Conservation (phyloP, 768 basidiomycete species). For the Lactifluus piperatus region DNA sequence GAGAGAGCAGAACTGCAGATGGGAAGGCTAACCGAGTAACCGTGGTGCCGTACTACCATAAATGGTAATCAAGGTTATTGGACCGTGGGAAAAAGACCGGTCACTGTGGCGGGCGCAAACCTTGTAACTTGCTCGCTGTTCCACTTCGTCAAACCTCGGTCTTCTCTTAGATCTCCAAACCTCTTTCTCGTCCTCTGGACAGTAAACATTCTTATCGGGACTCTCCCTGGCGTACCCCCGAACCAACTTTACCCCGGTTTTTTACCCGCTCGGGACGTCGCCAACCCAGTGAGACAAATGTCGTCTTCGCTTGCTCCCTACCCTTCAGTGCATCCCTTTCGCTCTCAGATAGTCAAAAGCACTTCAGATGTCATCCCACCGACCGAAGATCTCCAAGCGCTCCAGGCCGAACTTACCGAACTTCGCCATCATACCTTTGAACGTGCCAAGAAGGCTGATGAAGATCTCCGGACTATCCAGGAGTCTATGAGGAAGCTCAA, state of each 20-base stretch:
- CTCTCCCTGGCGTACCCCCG: background rate
- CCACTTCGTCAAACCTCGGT: background rate
- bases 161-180: background rate
- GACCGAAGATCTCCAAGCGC: slow-evolving; percentile 58
- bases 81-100: slow-evolving; percentile 17
- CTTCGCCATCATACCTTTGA: slow-evolving; percentile 48
- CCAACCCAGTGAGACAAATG: slow-evolving; percentile 33
- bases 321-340: slow-evolving; percentile 38
- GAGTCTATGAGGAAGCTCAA: slow-evolving; percentile 70
- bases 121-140: slow-evolving; percentile 16
- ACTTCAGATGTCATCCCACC: slow-evolving; percentile 59
- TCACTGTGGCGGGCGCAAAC: slow-evolving; percentile 21
- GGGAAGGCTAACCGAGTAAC: too few relatives aligned
- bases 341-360: slow-evolving; percentile 54
- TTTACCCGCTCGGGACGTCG: slow-evolving; percentile 4
- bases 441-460: slow-evolving; percentile 63
- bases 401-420: slow-evolving; percentile 51
- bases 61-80: slow-evolving; percentile 6
- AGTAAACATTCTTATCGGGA: background rate
- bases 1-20: too few relatives aligned
- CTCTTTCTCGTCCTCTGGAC: background rate
- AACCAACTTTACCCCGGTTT: slow-evolving; percentile 4
- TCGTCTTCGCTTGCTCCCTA: slow-evolving; percentile 51
- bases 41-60: background rate
- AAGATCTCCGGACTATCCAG: slow-evolving; percentile 65